A percentile compares a stretch with the other conserved stretches of the same genome.
Conservation (phyloP, 129 eudicot genomes). For the Helianthus tuberosus region DNA sequence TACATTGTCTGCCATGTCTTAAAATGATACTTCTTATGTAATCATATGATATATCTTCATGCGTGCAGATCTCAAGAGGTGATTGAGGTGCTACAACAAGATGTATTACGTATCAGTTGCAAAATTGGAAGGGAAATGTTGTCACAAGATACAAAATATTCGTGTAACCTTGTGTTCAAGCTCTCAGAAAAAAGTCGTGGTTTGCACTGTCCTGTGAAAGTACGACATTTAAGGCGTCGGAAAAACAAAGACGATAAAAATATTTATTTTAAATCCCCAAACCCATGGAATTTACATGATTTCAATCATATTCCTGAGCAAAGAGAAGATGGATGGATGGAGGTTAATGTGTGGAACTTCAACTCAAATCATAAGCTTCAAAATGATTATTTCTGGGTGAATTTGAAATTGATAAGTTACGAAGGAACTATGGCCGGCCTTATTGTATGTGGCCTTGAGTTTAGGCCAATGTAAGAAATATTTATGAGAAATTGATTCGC, state of each 20-base stretch:
- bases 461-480: neutral
- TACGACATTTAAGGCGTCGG: neutral
- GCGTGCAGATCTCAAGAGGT: slow-evolving; percentile 2
- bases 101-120: neutral
- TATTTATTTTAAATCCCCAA: slow-evolving; percentile 2
- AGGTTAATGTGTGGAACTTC: slow-evolving; percentile 11
- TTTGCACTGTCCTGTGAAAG: neutral
- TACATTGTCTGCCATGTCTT: neutral
- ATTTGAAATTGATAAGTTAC: neutral
- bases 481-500: neutral
- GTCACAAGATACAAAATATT: neutral
- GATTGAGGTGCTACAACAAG: slow-evolving; percentile 3
- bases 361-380: neutral
- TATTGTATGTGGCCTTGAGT: too few species aligned
- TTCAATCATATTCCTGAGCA: neutral
- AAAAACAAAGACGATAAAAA: neutral
- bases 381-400: neutral
- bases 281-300: neutral
- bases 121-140: neutral
- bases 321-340: slow-evolving; percentile 1
- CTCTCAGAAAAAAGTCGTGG: too few species aligned
- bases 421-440: slow-evolving; percentile 5
- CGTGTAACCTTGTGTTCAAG: slow-evolving; percentile 7
- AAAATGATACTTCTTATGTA: neutral
- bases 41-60: neutral